Evolutionary conservation across 495 filamentous ascomycete genomes (phyloP), one percentile per base, ranked within the genome.

Genomic region (Tuber calosporum): DNA sequence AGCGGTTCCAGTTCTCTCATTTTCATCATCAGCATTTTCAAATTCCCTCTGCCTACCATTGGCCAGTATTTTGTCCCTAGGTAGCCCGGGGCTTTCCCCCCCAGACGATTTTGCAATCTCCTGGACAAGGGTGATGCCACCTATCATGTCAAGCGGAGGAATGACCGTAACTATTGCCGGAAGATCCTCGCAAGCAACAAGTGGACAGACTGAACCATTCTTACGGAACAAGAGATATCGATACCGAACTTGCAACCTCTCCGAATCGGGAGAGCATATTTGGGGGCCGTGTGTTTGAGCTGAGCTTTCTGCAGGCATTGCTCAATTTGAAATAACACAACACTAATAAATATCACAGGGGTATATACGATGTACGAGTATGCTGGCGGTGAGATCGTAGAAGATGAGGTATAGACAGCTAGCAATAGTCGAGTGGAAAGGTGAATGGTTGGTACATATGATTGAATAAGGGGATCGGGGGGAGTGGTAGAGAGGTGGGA

Each of bases 121-220:
- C 68, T 77, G 71, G 73, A 77, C 41, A 36, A 74, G 58, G 62
- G 76, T 62, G 53, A 77, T 69, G 68, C 43, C 68, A 11, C 38
- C 34, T 45, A 48, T 37, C 53, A 43, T 66, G 30, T 70, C 41
- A 11, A 69, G 45, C 37, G 69, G 69, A 38, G 76, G 74, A 40
- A 77, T 74, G 43, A 78, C 76, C 5, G 74, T 73, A 48, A 71
- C n/a, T 15, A 66, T 45, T 48, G 67, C 26, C 17, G 74, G 74
- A 36, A 77, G 74, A 66, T 73, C 48, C 42, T 72, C 58, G 68
- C 53, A 39, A 43, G 76, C 67, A 45, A 77, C 53, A 19, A 78
- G 70, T 42, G 76, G 75, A 17, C 70, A 45, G 40, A 77, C n/a
- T 22, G 75, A 42, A 9, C 74, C 75, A 8, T 78, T 66, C 48